These are phyloP conservation scores for Scheffersomyces lignicola DNA, from an alignment of 1,139 yeast species.

Conservation along the genomic window DNA sequence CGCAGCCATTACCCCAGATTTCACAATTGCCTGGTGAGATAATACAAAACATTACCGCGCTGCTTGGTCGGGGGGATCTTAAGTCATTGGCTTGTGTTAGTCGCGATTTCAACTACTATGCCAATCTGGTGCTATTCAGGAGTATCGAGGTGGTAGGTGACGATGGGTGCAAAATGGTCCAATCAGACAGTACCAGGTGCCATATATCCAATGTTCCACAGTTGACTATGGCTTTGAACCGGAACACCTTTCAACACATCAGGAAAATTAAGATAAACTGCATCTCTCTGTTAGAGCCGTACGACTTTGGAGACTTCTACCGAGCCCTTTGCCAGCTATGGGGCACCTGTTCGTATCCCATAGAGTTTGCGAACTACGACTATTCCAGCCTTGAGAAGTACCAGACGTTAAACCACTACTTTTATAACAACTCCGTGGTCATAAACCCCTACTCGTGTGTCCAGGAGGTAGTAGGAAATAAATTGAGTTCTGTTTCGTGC, in stretches of 20 bases:
- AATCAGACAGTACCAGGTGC: neutral
- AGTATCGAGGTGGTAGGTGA: neutral
- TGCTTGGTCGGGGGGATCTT: neutral
- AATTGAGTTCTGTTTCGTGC: neutral
- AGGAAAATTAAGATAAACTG: slow-evolving; percentile 13
- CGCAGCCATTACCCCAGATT: slow-evolving; percentile 4
- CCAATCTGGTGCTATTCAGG: neutral
- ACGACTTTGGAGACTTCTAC: slow-evolving; percentile 12
- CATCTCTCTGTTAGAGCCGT: slow-evolving; percentile 12
- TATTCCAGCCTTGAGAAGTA: slow-evolving; percentile 11
- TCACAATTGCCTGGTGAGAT: slow-evolving; percentile 1
- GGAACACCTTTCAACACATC: slow-evolving; percentile 10
- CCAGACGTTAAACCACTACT: slow-evolving; percentile 13
- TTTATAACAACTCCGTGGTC: slow-evolving; percentile 5
- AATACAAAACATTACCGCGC: neutral
- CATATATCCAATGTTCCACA: slow-evolving; percentile 9
- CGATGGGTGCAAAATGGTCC: neutral
- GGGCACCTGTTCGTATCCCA: slow-evolving; percentile 7
- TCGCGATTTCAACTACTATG: neutral
- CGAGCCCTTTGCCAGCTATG: slow-evolving; percentile 10
- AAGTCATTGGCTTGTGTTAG: neutral
- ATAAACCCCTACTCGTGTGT: neutral
- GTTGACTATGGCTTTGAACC: slow-evolving; percentile 9
- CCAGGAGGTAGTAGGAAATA: neutral
- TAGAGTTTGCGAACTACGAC: slow-evolving; percentile 15